Percentiles rank a stretch among this genome's conserved stretches.
phyloP scores from a whole-genome alignment of 257 asterid species.

The Solanum tarijense region DNA sequence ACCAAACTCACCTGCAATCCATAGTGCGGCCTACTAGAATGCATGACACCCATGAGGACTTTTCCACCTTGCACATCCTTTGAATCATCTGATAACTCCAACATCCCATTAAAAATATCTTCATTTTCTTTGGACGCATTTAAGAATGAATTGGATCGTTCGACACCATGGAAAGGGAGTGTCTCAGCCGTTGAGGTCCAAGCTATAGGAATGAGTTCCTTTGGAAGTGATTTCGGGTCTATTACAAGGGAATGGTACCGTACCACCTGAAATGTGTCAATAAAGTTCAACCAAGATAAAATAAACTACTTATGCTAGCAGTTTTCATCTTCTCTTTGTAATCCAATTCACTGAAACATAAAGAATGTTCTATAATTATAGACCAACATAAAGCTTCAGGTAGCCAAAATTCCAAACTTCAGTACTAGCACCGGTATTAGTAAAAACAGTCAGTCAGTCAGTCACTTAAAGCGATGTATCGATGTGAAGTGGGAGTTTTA shows the following conservation, averaged over 20 bases:
- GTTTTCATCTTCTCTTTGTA: neutral
- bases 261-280: slow-evolving; percentile 54
- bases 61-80: slow-evolving; percentile 25
- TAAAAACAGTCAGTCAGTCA: neutral
- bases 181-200: slow-evolving; percentile 70
- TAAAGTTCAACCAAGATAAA: neutral
- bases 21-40: slow-evolving; percentile 79
- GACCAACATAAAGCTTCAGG: neutral
- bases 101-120: slow-evolving; percentile 17
- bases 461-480: neutral
- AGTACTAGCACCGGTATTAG: neutral
- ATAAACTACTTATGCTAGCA: neutral
- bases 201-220: slow-evolving; percentile 86
- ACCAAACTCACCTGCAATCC: slow-evolving; percentile 71
- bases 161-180: slow-evolving; percentile 41
- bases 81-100: slow-evolving; percentile 23
- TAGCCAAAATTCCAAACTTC: neutral
- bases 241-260: slow-evolving; percentile 92
- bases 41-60: slow-evolving; percentile 95
- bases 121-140: slow-evolving; percentile 33
- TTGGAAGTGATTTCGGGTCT: slow-evolving; percentile 75
- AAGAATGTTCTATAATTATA: neutral
- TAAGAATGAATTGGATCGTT: slow-evolving; percentile 14
- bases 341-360: neutral
- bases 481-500: neutral